Evolutionary conservation across 2,329 filamentous ascomycete genomes (phyloP).

Genomic region (Pseudofabraea citricarpa): DNA sequence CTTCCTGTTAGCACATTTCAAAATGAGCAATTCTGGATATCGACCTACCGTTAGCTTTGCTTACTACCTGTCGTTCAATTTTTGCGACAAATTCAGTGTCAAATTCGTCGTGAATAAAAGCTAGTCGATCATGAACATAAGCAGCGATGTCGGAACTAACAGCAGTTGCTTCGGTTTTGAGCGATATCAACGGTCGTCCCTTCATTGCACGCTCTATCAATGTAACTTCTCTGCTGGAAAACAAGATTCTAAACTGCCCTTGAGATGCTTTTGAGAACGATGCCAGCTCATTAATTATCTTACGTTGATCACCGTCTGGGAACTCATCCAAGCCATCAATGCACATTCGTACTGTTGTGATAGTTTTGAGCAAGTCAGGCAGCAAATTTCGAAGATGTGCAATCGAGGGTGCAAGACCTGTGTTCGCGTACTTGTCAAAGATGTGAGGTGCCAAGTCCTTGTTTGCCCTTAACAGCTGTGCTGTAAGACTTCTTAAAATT

Average conservation of each 20-base stretch:
- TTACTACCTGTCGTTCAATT: conserved; percentile 5
- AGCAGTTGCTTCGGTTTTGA: conserved; percentile 4
- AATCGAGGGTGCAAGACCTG: not conserved
- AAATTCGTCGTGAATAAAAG: conserved; percentile 2
- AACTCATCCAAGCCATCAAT: conserved; percentile 12
- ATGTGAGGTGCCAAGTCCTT: not conserved
- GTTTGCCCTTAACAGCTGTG: not conserved
- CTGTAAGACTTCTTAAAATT: conserved; percentile 5
- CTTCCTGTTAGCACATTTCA: too few species aligned
- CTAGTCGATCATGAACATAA: conserved; percentile 1
- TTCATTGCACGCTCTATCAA: conserved; percentile 4
- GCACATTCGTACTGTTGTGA: conserved; percentile 3
- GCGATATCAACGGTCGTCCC: conserved; percentile 6
- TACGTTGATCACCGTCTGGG: conserved; percentile 2
- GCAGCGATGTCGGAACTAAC: conserved; percentile 6
- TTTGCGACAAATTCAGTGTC: conserved; percentile 2
- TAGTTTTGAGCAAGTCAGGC: conserved; percentile 1
- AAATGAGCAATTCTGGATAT: too few species aligned
- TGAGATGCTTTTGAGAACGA: conserved; percentile 1
- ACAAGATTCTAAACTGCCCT: conserved; percentile 6
- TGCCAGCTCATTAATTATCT: conserved; percentile 5
- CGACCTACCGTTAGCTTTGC: conserved; percentile 8
- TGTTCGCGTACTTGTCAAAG: not conserved
- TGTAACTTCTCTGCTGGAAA: conserved; percentile 10
- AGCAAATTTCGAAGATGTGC: not conserved